Conservation (phyloP, 768 basidiomycete species). For the Tricholoma furcatifolium region DNA sequence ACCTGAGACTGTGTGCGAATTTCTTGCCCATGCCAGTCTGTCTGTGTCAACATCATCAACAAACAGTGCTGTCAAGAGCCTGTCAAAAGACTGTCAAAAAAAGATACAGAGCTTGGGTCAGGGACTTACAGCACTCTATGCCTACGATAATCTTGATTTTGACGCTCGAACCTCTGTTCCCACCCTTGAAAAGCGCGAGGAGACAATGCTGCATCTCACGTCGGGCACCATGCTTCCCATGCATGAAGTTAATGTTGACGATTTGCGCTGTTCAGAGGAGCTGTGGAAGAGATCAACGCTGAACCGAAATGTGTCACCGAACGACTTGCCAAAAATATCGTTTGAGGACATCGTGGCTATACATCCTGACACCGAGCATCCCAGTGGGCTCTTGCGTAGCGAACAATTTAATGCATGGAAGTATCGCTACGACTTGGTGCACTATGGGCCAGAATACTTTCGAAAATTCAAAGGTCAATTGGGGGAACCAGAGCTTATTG, state of each 20-base stretch:
- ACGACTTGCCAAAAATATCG: background rate
- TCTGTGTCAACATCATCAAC: slow-evolving; percentile 26
- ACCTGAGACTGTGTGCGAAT: slow-evolving; percentile 24
- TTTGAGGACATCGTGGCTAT: background rate
- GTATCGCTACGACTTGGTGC: no score
- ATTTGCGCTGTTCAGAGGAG: slow-evolving; percentile 30
- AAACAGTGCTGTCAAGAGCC: slow-evolving; percentile 19
- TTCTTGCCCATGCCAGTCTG: slow-evolving; percentile 28
- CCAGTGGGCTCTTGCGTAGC: no score
- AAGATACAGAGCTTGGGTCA: slow-evolving; percentile 20
- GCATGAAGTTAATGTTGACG: slow-evolving; percentile 17
- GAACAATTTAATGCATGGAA: slow-evolving; percentile 24
- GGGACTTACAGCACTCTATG: slow-evolving; percentile 24
- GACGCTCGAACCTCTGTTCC: slow-evolving; percentile 28
- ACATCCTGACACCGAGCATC: background rate
- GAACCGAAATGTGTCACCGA: slow-evolving; percentile 16
- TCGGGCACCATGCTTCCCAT: slow-evolving; percentile 30
- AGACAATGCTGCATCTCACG: slow-evolving; percentile 31
- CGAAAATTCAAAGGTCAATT: slow-evolving; percentile 12
- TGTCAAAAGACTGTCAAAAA: slow-evolving; percentile 21
- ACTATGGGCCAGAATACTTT: slow-evolving; percentile 24
- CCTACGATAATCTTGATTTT: slow-evolving; percentile 46
- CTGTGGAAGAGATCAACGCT: slow-evolving; percentile 30
- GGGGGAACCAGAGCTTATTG: slow-evolving; percentile 15
- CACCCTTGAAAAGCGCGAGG: slow-evolving; percentile 25